These are phyloP conservation scores for Paecilomyces formosus DNA, from an alignment of 2,329 filamentous ascomycete genomes.

Conservation along the genomic window DNA sequence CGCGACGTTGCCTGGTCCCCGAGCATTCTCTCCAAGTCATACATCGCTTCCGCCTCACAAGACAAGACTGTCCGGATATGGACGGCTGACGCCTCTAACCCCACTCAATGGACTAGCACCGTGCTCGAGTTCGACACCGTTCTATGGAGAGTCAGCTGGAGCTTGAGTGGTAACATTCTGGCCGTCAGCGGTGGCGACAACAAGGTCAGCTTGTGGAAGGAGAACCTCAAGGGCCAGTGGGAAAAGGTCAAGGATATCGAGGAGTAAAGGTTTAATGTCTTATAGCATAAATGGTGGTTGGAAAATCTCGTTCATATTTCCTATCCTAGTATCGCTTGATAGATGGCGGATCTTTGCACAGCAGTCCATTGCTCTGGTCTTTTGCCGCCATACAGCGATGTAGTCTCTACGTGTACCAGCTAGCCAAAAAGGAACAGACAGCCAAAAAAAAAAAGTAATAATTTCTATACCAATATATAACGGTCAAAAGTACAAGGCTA, in stretches of 20 bases:
- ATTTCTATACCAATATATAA: not conserved
- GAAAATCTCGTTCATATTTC: constrained; percentile 4
- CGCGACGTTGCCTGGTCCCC: constrained; percentile 96
- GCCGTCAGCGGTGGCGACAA: constrained; percentile 93
- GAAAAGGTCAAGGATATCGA: constrained; percentile 96
- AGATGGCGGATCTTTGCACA: not conserved
- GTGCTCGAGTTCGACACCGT: constrained; percentile 80
- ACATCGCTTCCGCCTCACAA: constrained; percentile 91
- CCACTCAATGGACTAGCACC: constrained; percentile 75
- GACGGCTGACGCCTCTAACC: constrained; percentile 65
- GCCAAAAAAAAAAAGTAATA: not conserved
- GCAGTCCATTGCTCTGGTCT: not conserved
- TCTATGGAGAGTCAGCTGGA: constrained; percentile 97
- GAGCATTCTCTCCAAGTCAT: constrained; percentile 88
- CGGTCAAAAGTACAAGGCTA: not conserved
- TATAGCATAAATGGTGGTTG: not conserved
- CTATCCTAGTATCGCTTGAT: constrained; percentile 1
- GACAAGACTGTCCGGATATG: constrained; percentile 97
- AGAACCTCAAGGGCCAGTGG: constrained; percentile 94
- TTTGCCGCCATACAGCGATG: not conserved
- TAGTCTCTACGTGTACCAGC: not conserved
- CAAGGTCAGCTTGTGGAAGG: constrained; percentile 96
- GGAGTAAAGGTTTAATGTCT: constrained; percentile 46
- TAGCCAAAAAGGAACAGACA: not conserved
- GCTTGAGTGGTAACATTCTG: constrained; percentile 89